Evolutionary conservation across 192 early-diverging fungal species (phyloP).

Genomic region (Coemansia sp.): DNA sequence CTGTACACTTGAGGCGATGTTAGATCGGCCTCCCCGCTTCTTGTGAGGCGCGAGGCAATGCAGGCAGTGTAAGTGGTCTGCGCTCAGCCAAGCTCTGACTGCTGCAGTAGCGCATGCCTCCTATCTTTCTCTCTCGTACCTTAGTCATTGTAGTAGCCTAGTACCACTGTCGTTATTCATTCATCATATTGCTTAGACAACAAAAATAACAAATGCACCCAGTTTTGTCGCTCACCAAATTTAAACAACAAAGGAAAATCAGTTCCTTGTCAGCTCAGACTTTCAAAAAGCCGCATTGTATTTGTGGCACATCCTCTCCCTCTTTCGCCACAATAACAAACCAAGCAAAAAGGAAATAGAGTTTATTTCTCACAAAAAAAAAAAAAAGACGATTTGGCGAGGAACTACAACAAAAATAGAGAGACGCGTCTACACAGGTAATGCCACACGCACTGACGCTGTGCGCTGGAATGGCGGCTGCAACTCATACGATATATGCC

Average conservation of each 20-base stretch:
- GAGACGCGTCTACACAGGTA: not conserved
- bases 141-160: not conserved
- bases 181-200: not conserved
- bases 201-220: not conserved
- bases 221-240: not conserved
- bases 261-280: not conserved
- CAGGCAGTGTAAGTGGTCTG: not conserved
- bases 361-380: not conserved
- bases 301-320: not conserved
- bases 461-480: not conserved
- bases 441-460: not conserved
- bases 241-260: slow-evolving; percentile 1
- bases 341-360: not conserved
- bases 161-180: not conserved
- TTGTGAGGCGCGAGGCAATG: not conserved
- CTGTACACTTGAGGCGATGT: not conserved
- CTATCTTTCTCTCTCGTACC: not conserved
- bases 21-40: not conserved
- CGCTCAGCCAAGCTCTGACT: not conserved
- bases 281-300: not conserved
- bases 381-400: not conserved
- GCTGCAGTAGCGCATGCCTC: not conserved
- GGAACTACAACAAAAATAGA: not conserved
- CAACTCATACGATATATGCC: not conserved
- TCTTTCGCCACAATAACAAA: not conserved